These are phyloP conservation scores for Lepidium africanum DNA, from an alignment of 345 rosid species.

Conservation along the genomic window DNA sequence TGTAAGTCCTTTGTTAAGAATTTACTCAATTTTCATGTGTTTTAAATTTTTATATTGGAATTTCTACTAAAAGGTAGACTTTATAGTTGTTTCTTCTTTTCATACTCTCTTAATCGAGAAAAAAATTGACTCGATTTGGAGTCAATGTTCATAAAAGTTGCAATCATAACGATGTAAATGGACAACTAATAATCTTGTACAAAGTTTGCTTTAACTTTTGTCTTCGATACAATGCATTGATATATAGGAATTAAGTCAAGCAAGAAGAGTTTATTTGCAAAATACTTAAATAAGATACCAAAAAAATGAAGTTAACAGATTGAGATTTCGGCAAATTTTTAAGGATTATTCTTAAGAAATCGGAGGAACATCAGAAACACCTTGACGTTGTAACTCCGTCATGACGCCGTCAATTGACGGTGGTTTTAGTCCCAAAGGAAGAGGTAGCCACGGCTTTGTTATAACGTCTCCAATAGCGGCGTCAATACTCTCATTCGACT, in stretches of 20 bases:
- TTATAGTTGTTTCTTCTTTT: too few relatives aligned
- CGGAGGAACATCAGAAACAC: conserved; percentile 60
- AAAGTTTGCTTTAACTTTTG: not conserved
- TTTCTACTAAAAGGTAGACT: too few relatives aligned
- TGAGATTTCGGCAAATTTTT: conserved; percentile 19
- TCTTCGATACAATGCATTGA: not conserved
- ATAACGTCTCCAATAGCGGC: conserved; percentile 69
- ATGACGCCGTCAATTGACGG: conserved; percentile 61
- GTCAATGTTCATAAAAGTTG: not conserved
- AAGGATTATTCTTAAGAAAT: not conserved
- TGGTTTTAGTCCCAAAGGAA: conserved; percentile 72
- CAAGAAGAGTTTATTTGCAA: conserved; percentile 17
- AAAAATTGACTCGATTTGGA: too few relatives aligned
- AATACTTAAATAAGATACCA: not conserved
- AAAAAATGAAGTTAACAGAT: not conserved
- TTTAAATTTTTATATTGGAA: too few relatives aligned
- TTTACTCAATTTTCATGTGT: too few relatives aligned
- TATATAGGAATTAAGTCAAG: not conserved
- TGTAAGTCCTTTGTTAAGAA: too few relatives aligned
- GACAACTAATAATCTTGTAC: not conserved
- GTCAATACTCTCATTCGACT: conserved; percentile 71
- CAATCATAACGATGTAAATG: not conserved
- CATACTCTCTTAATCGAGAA: too few relatives aligned
- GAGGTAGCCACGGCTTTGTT: conserved; percentile 76
- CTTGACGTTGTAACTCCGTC: conserved; percentile 70